These are phyloP conservation scores for Lecanicillium sp. DNA, from an alignment of 2,329 filamentous ascomycete species.

Conservation along the genomic window DNA sequence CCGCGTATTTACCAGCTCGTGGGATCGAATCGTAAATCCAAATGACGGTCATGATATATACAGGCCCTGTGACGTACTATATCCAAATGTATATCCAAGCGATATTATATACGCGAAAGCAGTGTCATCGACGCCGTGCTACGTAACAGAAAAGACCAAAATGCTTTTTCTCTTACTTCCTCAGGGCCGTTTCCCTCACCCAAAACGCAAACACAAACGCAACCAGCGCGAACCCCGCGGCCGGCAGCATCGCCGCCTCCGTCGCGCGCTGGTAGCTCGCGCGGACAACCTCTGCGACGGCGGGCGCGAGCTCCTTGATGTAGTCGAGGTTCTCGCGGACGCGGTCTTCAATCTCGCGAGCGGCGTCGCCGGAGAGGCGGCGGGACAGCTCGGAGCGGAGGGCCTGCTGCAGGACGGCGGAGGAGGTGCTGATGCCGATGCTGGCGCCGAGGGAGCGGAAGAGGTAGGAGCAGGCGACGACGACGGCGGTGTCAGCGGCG, in stretches of 20 bases:
- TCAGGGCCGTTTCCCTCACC: conserved; percentile 52
- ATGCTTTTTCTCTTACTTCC: too few relatives aligned
- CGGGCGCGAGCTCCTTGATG: conserved; percentile 58
- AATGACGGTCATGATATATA: too few relatives aligned
- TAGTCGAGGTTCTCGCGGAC: conserved; percentile 67
- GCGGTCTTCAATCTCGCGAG: conserved; percentile 58
- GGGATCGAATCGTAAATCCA: too few relatives aligned
- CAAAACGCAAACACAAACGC: conserved; percentile 41
- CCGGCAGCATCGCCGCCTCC: conserved; percentile 35
- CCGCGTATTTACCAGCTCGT: too few relatives aligned
- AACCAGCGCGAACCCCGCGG: conserved; percentile 29
- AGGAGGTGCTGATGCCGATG: conserved; percentile 64
- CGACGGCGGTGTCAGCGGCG: conserved; percentile 63
- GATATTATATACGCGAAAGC: too few relatives aligned
- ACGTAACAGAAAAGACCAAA: too few relatives aligned
- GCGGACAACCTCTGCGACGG: conserved; percentile 52
- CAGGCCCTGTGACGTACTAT: too few relatives aligned
- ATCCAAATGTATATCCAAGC: too few relatives aligned
- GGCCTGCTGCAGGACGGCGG: conserved; percentile 65
- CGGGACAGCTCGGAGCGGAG: conserved; percentile 51
- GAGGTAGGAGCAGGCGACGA: conserved; percentile 73
- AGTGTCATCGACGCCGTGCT: too few relatives aligned
- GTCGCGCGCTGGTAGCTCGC: conserved; percentile 55
- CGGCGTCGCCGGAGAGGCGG: conserved; percentile 52
- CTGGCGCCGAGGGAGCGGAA: conserved; percentile 76